phyloP scores from a whole-genome alignment of 805 yeast genomes.

The Kluyveromyces siamensis region DNA sequence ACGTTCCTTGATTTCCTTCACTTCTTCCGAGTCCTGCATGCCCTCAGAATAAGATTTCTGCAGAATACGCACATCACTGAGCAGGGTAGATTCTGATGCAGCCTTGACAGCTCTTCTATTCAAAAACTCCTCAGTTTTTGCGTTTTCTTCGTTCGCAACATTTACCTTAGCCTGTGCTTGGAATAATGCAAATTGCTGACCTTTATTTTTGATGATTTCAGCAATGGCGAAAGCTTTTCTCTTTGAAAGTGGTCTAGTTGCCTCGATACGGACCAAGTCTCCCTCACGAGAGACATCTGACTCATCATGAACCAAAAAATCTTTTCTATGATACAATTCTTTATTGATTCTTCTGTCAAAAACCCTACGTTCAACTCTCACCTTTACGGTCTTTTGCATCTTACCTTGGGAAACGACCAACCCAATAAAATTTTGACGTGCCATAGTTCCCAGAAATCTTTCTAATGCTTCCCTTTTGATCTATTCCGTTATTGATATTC shows the following conservation, averaged over 20 bases:
- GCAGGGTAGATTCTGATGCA: slow-evolving; percentile 18
- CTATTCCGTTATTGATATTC: neutral
- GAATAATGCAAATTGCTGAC: slow-evolving; percentile 82
- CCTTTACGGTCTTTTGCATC: slow-evolving; percentile 92
- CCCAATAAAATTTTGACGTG: slow-evolving; percentile 85
- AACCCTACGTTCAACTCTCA: slow-evolving; percentile 69
- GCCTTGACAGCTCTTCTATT: slow-evolving; percentile 35
- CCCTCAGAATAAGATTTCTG: slow-evolving; percentile 24
- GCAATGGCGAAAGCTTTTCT: slow-evolving; percentile 85
- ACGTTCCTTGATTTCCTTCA: slow-evolving; percentile 34
- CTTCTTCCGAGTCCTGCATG: slow-evolving; percentile 29
- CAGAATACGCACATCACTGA: slow-evolving; percentile 22
- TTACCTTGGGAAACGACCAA: slow-evolving; percentile 93
- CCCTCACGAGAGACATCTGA: slow-evolving; percentile 88
- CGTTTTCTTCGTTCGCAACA: slow-evolving; percentile 59
- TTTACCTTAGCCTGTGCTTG: slow-evolving; percentile 61
- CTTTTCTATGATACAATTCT: slow-evolving; percentile 69
- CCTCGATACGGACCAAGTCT: slow-evolving; percentile 87
- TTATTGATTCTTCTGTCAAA: slow-evolving; percentile 67
- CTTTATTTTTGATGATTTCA: slow-evolving; percentile 79
- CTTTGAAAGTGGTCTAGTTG: slow-evolving; percentile 76
- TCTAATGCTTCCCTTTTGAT: neutral
- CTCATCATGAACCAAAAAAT: slow-evolving; percentile 89
- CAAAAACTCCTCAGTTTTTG: slow-evolving; percentile 46
- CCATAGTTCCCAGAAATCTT: slow-evolving; percentile 38